Percentiles rank a stretch among this genome's conserved stretches.
Conservation (phyloP, 2,329 filamentous ascomycete species). For the Hortaea werneckii region DNA sequence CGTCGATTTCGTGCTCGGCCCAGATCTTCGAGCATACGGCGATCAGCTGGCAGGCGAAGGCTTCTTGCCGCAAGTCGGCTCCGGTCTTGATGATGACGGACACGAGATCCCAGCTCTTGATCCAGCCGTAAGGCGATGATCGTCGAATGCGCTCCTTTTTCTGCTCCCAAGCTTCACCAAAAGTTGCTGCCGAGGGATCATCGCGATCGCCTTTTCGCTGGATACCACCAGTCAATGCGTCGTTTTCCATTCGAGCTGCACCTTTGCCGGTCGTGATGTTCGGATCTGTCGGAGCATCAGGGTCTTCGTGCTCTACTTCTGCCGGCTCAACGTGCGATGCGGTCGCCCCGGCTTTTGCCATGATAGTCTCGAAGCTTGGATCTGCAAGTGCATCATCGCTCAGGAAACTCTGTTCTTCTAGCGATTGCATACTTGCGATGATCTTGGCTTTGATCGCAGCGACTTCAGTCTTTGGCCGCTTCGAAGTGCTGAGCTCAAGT, state of each 20-base stretch:
- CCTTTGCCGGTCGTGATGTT: constrained; percentile 59
- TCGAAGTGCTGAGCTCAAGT: constrained; percentile 68
- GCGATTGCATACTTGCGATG: constrained; percentile 79
- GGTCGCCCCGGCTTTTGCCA: constrained; percentile 57
- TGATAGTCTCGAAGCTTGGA: constrained; percentile 73
- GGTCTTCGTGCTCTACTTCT: constrained; percentile 46
- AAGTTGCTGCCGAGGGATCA: constrained; percentile 75
- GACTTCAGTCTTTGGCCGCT: constrained; percentile 69
- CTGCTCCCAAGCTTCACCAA: constrained; percentile 75
- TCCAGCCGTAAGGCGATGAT: constrained; percentile 76
- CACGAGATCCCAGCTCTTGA: constrained; percentile 81
- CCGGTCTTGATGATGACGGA: constrained; percentile 85
- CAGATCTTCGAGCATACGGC: constrained; percentile 73
- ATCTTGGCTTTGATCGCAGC: constrained; percentile 77
- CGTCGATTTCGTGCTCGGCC: constrained; percentile 60
- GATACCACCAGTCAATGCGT: constrained; percentile 75
- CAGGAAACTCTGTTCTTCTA: constrained; percentile 78
- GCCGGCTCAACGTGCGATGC: constrained; percentile 39
- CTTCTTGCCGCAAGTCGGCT: constrained; percentile 71
- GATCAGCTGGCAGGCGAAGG: constrained; percentile 78
- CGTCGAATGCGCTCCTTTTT: constrained; percentile 78
- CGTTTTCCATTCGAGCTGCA: constrained; percentile 78
- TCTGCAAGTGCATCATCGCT: constrained; percentile 55
- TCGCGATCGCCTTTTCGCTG: constrained; percentile 73
- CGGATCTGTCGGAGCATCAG: constrained; percentile 24